Base-by-base conservation (phyloP, 2,329 filamentous ascomycete genomes). In the Ustulina deusta region DNA sequence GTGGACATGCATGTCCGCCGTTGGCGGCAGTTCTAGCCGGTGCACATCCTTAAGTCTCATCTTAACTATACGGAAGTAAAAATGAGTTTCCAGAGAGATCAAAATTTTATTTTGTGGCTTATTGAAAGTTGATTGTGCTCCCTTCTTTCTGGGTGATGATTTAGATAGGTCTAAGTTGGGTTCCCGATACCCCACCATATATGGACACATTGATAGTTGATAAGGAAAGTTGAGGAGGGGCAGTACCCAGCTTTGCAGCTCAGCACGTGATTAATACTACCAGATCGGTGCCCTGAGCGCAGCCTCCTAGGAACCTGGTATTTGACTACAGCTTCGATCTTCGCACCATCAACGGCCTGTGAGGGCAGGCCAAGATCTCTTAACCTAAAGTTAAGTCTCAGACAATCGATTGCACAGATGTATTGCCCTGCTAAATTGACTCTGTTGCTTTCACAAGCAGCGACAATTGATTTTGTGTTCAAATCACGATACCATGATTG, bases 1-100 rank as follows among this genome's bases (percentile, higher is more conserved):
- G 79, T 93, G 91, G 74, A 93, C 90, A 74, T 90, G 89, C 80
- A 91, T 88, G 79, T 92, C 90, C 60, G 89, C 89, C 69, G 88
- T 83, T 25, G 89, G 84, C 57, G 89, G 88, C 74, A 92, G 83
- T 81, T 88, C 84, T 49, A 86, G 71, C 69, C 76, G 73, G 40
- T 82, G 71, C 22, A 75, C 74, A 25, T 74, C 71, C 67, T 77
- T 80, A 34, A 82, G 71, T 34, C 80, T 77, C 78, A 81, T 80
- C 54, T 72, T 77, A 32, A 42, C 22, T 42, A 27, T 3, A 11
- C 15, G 27, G n/a, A 42, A 15, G 20, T 2, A 10, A 54, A 15
- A 20, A 5, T 27, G 42, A 36, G 3, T 42, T 25, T 34, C 9
- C 6, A 4, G 15, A 17, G 10, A 32, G 34, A 49, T 32, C 17